Evolutionary conservation across 2,329 filamentous ascomycete species (phyloP).

Genomic region (Penicillium sp.): DNA sequence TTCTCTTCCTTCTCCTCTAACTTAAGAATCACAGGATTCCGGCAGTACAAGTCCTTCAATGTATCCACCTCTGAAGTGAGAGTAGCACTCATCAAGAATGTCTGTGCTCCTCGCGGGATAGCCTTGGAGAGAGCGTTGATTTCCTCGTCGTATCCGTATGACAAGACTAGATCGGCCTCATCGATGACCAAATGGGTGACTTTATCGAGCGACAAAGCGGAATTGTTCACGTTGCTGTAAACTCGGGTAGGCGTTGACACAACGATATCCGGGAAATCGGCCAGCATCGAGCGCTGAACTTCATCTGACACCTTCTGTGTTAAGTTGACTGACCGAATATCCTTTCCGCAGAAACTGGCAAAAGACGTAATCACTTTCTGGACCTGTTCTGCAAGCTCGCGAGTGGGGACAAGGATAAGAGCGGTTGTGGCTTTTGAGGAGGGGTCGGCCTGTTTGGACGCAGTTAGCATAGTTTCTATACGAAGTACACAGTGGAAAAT

Average conservation of each 20-base stretch:
- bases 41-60: constrained; percentile 80
- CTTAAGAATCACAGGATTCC: constrained; percentile 74
- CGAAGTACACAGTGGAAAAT: not conserved
- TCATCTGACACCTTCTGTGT: constrained; percentile 86
- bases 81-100: constrained; percentile 90
- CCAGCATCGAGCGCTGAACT: constrained; percentile 81
- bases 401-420: constrained; percentile 90
- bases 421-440: constrained; percentile 58
- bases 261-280: constrained; percentile 82
- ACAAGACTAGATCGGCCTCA: constrained; percentile 89
- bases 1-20: constrained; percentile 79
- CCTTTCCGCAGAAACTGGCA: constrained; percentile 78
- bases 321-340: constrained; percentile 77
- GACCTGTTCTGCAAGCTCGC: constrained; percentile 91
- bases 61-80: constrained; percentile 83
- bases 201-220: constrained; percentile 66
- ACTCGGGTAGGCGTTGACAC: constrained; percentile 87
- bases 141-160: constrained; percentile 91
- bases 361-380: constrained; percentile 73
- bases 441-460: constrained; percentile 30
- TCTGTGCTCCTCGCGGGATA: constrained; percentile 82
- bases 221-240: constrained; percentile 70
- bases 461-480: not conserved
- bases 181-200: constrained; percentile 82
- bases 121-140: constrained; percentile 73